A percentile compares a stretch with the other conserved stretches of the same genome.
Evolutionary conservation across 2,329 filamentous ascomycete species (phyloP).

Genomic region (Aspergillus calidoustus): DNA sequence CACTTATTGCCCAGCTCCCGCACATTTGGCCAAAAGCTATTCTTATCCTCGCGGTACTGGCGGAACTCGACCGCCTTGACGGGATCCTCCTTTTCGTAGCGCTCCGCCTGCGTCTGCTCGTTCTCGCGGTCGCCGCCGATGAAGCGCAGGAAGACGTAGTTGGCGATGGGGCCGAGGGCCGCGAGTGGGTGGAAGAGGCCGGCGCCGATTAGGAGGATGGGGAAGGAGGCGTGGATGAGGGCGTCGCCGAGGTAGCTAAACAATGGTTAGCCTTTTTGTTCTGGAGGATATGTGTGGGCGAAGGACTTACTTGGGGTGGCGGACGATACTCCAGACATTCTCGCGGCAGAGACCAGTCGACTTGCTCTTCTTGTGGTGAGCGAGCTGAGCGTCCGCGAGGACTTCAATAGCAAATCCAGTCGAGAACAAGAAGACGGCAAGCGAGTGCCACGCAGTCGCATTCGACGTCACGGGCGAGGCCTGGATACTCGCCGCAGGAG

Average conservation of each 20-base stretch:
- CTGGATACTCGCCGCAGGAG: constrained; percentile 33
- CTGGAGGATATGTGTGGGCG: neutral
- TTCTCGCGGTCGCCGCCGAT: constrained; percentile 62
- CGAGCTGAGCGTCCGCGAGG: constrained; percentile 62
- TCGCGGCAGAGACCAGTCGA: constrained; percentile 51
- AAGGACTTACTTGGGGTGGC: constrained; percentile 63
- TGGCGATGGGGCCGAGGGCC: constrained; percentile 60
- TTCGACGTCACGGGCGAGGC: constrained; percentile 35
- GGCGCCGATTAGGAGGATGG: constrained; percentile 57
- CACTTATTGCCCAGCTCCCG: constrained; percentile 60
- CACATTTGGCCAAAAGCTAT: constrained; percentile 63
- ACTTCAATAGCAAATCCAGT: constrained; percentile 62
- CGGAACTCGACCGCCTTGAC: constrained; percentile 59
- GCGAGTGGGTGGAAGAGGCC: constrained; percentile 60
- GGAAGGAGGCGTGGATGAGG: constrained; percentile 64
- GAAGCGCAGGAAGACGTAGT: constrained; percentile 63
- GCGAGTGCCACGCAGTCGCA: neutral
- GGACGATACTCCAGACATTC: constrained; percentile 66
- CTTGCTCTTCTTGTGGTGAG: constrained; percentile 53
- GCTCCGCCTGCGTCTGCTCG: constrained; percentile 56
- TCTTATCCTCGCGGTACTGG: constrained; percentile 58
- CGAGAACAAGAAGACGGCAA: constrained; percentile 61
- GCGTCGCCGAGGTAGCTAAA: constrained; percentile 64
- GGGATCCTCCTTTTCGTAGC: constrained; percentile 57
- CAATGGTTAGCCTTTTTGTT: neutral